Evolutionary conservation across 768 basidiomycete genomes (phyloP), one percentile per base, ranked within the genome.

Genomic region (Tylopilus sp.): DNA sequence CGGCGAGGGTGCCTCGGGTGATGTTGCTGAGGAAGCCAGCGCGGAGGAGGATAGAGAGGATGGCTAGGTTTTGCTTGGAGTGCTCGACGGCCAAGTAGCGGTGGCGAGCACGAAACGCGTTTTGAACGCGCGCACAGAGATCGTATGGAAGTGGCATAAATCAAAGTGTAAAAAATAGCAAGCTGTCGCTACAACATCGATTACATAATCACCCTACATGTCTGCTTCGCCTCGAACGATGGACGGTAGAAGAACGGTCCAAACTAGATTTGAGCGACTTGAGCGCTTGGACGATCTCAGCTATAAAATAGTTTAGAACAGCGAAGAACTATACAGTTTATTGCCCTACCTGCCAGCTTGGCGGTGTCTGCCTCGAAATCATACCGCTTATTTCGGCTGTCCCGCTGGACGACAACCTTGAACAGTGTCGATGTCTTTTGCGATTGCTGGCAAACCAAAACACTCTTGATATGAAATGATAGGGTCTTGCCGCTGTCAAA

Each of bases 351-450:
- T 42, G 95, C 92, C 50, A 83, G 64, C 67, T 84, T 86, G 2
- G 88, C 77, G 57, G 73, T 92, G 69, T 95, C 95, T 0, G 94
- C 95, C 71, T 99, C 97, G 65, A 97, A 98, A 61, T 98, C 95
- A 65, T 98, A 98, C 35, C 93, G 77, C 76, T 98, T 99, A 58
- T 85, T 87, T 38, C 82, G 77, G 39, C 79, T 78, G 33, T 81
- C 79, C 56, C 88, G 75, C 63, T 82, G 86, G 12, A 98, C 80
- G 28, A 95, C 81, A 18, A 98, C 78, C 75, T 95, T 95, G 80
- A 99, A 95, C 33, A 82, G 79, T 1, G 88, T 79, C 25, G 86
- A 84, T 12, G 81, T 81, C 67, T 94, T 92, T 41, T 82, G 78
- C 1, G 85, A 85, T 63, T 95, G 86, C 56, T 90, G 89, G 64